phyloP scores from a whole-genome alignment of 371 early-diverging fungal species.

The Smittium culicis region DNA sequence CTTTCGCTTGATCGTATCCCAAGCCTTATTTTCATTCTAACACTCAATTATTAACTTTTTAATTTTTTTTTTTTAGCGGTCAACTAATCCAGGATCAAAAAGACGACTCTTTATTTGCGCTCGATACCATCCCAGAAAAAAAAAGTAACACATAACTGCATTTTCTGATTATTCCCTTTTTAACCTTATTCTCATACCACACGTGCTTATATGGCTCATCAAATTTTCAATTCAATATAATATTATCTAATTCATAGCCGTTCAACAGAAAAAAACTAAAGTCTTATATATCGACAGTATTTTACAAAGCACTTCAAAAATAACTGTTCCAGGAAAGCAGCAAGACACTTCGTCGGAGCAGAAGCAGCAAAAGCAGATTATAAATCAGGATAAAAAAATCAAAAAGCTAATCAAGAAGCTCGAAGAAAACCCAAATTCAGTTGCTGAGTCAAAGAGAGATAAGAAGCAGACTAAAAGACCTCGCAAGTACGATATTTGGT shows the following conservation, averaged over 20 bases:
- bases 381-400: slow-evolving; percentile 16
- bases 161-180: too few species aligned
- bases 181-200: too few species aligned
- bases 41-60: too few species aligned
- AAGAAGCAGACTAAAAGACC: too few species aligned
- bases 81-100: slow-evolving; percentile 35
- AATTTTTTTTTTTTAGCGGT: slow-evolving; percentile 34
- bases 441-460: too few species aligned
- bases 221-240: too few species aligned
- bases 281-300: slow-evolving; percentile 66
- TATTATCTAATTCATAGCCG: too few species aligned
- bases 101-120: slow-evolving; percentile 51
- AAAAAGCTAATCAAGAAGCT: slow-evolving; percentile 16
- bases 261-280: slow-evolving; percentile 33
- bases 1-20: not conserved
- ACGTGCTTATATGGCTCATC: too few species aligned
- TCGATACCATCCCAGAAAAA: slow-evolving; percentile 39
- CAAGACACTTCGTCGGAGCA: slow-evolving; percentile 1
- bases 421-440: too few species aligned
- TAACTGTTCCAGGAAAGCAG: slow-evolving; percentile 32
- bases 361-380: slow-evolving; percentile 13
- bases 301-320: slow-evolving; percentile 47
- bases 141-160: not conserved
- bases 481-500: too few species aligned
- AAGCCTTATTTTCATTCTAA: too few species aligned